phyloP scores from a whole-genome alignment of 495 filamentous ascomycete species.

The Amphirosellinia nigrospora region DNA sequence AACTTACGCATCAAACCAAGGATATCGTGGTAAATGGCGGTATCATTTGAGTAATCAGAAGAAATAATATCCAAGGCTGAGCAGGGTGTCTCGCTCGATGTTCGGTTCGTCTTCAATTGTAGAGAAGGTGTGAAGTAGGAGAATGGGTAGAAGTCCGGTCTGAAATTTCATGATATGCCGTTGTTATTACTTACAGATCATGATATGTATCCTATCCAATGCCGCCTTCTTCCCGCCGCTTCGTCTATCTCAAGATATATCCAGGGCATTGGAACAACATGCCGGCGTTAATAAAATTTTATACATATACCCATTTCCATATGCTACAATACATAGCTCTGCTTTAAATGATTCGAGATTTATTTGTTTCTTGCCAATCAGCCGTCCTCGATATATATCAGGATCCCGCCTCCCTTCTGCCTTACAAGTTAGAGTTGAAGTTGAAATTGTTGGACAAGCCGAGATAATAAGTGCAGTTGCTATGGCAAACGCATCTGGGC shows the following conservation, averaged over 20 bases:
- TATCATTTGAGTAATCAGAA: background rate
- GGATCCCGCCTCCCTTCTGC: too few relatives aligned
- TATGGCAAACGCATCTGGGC: background rate
- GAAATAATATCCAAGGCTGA: background rate
- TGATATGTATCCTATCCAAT: too few relatives aligned
- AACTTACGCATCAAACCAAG: background rate
- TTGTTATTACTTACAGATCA: too few relatives aligned
- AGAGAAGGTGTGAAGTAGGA: background rate
- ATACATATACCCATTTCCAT: too few relatives aligned
- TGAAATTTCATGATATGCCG: background rate
- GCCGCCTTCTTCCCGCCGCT: too few relatives aligned
- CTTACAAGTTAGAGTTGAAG: background rate
- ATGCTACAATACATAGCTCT: too few relatives aligned
- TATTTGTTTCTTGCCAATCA: background rate
- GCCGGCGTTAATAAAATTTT: too few relatives aligned
- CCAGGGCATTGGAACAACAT: too few relatives aligned
- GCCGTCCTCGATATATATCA: too few relatives aligned
- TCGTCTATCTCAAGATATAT: too few relatives aligned
- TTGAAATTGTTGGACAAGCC: background rate
- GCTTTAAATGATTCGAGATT: background rate
- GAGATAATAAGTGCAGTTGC: background rate
- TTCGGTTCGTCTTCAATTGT: background rate
- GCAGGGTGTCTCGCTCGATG: background rate
- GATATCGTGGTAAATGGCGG: background rate
- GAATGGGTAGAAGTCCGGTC: background rate